Evolutionary conservation across 305 asterid species (phyloP).

Genomic region (Solanum chacoense): DNA sequence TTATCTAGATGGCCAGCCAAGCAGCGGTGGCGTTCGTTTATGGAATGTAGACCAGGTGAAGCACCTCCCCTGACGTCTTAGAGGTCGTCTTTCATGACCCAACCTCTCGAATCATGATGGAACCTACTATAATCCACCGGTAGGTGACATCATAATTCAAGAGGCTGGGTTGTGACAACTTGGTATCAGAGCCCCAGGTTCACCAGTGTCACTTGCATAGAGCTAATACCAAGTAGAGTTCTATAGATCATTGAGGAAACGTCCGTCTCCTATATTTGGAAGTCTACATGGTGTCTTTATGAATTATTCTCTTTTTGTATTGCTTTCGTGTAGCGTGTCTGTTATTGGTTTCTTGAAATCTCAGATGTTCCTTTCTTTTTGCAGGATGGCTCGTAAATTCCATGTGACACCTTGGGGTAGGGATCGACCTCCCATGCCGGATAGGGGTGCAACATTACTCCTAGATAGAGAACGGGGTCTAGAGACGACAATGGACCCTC

Average conservation of each 20-base stretch:
- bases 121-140: not conserved
- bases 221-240: not conserved
- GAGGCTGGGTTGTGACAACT: not conserved
- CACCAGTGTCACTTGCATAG: not conserved
- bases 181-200: not conserved
- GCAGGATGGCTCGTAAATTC: not conserved
- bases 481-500: not conserved
- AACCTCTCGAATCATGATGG: not conserved
- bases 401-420: not conserved
- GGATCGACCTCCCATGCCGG: not conserved
- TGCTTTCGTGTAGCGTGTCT: not conserved
- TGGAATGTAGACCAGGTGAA: not conserved
- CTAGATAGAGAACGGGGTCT: not conserved
- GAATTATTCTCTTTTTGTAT: not conserved
- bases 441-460: not conserved
- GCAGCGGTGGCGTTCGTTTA: not conserved
- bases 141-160: too few relatives aligned
- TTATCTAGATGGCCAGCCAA: not conserved
- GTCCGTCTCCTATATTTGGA: too few relatives aligned
- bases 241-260: too few relatives aligned
- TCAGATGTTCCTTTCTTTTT: not conserved
- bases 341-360: not conserved
- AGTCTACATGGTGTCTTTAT: not conserved
- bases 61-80: not conserved
- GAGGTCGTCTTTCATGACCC: not conserved